A percentile compares a stretch with the other conserved stretches of the same genome.
phyloP scores from a whole-genome alignment of 2,329 filamentous ascomycete species.

The Knoxdaviesia proteae region DNA sequence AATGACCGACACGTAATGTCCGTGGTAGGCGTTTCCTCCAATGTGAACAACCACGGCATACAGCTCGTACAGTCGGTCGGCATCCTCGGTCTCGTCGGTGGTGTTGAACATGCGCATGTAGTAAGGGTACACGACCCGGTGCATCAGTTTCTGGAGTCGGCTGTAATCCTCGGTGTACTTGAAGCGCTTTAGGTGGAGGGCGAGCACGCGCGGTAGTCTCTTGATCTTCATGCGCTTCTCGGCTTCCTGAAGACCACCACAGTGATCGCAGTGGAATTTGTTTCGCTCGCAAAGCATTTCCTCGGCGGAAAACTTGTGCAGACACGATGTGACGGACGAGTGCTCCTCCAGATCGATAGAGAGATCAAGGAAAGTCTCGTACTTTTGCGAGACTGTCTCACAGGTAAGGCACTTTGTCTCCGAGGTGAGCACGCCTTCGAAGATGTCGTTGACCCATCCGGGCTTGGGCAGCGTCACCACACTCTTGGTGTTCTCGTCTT shows the following conservation, averaged over 20 bases:
- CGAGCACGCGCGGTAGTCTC: slow-evolving; percentile 72
- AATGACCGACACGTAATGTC: slow-evolving; percentile 93
- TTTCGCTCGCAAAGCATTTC: slow-evolving; percentile 98
- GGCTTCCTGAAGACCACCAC: slow-evolving; percentile 86
- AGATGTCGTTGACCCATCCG: slow-evolving; percentile 45
- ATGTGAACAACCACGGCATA: slow-evolving; percentile 97
- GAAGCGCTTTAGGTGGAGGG: slow-evolving; percentile 87
- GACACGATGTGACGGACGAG: slow-evolving; percentile 84
- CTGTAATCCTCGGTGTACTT: slow-evolving; percentile 96
- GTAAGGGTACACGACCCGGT: slow-evolving; percentile 91
- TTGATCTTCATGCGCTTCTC: slow-evolving; percentile 99
- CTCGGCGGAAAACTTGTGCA: slow-evolving; percentile 90
- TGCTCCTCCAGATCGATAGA: slow-evolving; percentile 93
- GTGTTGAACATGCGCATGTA: slow-evolving; percentile 94
- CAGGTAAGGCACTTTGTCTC: slow-evolving; percentile 94
- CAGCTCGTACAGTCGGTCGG: slow-evolving; percentile 82
- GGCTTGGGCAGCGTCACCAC: too few relatives aligned
- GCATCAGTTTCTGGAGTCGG: slow-evolving; percentile 85
- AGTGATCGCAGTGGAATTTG: slow-evolving; percentile 97
- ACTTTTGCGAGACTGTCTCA: slow-evolving; percentile 82
- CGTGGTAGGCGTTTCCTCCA: slow-evolving; percentile 87
- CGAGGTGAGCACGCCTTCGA: slow-evolving; percentile 83
- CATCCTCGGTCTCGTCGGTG: slow-evolving; percentile 83
- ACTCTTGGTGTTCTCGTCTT: background rate
- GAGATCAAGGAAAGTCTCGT: slow-evolving; percentile 87